A percentile compares a stretch with the other conserved stretches of the same genome.
These are phyloP conservation scores for Limtongozyma cylindracea DNA, from an alignment of 805 yeast species.

Conservation along the genomic window DNA sequence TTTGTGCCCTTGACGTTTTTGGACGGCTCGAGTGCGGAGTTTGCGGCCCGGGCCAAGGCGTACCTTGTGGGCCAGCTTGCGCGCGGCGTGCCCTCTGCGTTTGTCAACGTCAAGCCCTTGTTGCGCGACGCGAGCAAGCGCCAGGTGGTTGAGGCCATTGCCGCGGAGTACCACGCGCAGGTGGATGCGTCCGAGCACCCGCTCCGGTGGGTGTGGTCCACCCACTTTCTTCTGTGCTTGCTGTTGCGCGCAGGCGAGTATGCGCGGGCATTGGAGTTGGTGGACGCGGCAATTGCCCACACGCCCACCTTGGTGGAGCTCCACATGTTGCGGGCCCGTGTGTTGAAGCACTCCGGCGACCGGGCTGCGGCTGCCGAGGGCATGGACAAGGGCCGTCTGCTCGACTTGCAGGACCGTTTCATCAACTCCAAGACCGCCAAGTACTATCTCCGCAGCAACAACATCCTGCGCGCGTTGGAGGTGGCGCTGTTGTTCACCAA, in stretches of 20 bases:
- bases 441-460: conserved; percentile 55
- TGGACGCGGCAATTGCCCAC: conserved; percentile 7
- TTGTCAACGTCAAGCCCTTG: conserved; percentile 63
- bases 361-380: conserved; percentile 31
- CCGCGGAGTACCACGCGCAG: conserved; percentile 5
- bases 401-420: conserved; percentile 79
- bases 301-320: conserved; percentile 76
- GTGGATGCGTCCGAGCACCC: too few relatives aligned
- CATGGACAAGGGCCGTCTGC: conserved; percentile 43
- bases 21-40: conserved; percentile 14
- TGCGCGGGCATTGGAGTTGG: too few relatives aligned
- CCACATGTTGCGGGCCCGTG: conserved; percentile 55
- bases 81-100: conserved; percentile 78
- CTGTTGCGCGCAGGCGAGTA: too few relatives aligned
- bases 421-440: conserved; percentile 74
- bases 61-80: conserved; percentile 40
- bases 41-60: conserved; percentile 16
- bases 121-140: conserved; percentile 30
- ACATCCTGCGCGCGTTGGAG: conserved; percentile 49
- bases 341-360: conserved; percentile 49
- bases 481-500: conserved; percentile 63
- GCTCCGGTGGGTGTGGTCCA: conserved; percentile 36
- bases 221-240: conserved; percentile 34
- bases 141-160: conserved; percentile 24
- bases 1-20: conserved; percentile 58